These are phyloP conservation scores for Ceratocystiopsis minuta DNA, from an alignment of 2,329 filamentous ascomycete genomes.

Conservation along the genomic window DNA sequence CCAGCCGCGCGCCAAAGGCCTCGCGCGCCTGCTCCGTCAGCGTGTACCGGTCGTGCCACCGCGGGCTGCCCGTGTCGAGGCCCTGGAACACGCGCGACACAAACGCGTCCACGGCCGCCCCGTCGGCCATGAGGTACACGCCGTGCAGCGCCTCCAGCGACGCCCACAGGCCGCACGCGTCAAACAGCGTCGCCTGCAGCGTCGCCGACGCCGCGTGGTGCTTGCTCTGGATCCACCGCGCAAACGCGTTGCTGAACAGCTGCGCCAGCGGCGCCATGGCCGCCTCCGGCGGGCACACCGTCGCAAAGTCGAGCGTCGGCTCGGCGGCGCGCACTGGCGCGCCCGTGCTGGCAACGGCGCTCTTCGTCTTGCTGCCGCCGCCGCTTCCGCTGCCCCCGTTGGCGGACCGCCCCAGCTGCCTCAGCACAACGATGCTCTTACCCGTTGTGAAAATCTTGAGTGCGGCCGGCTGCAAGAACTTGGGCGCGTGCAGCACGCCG, in stretches of 20 bases:
- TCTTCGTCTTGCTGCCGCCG: no score
- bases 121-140: slow-evolving; percentile 63
- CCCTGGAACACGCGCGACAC: slow-evolving; percentile 55
- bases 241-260: slow-evolving; percentile 53
- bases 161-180: slow-evolving; percentile 46
- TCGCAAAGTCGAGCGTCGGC: slow-evolving; percentile 35
- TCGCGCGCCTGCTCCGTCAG: slow-evolving; percentile 63
- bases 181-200: slow-evolving; percentile 48
- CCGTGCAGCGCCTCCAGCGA: slow-evolving; percentile 49
- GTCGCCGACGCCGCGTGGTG: slow-evolving; percentile 50
- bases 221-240: slow-evolving; percentile 59
- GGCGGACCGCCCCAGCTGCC: slow-evolving; percentile 42
- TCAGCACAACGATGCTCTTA: slow-evolving; percentile 75
- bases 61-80: slow-evolving; percentile 39
- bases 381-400: slow-evolving; percentile 16
- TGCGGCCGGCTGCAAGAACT: slow-evolving; percentile 53
- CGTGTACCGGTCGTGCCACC: slow-evolving; percentile 68
- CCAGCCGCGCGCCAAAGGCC: slow-evolving; percentile 40
- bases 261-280: slow-evolving; percentile 53
- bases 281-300: slow-evolving; percentile 30
- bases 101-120: slow-evolving; percentile 47
- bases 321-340: slow-evolving; percentile 17
- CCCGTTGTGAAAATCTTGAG: slow-evolving; percentile 68
- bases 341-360: no score
- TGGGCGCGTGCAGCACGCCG: slow-evolving; percentile 48